These are phyloP conservation scores for Helichrysum umbraculigerum DNA, from an alignment of 129 eudicot species.

Conservation along the genomic window DNA sequence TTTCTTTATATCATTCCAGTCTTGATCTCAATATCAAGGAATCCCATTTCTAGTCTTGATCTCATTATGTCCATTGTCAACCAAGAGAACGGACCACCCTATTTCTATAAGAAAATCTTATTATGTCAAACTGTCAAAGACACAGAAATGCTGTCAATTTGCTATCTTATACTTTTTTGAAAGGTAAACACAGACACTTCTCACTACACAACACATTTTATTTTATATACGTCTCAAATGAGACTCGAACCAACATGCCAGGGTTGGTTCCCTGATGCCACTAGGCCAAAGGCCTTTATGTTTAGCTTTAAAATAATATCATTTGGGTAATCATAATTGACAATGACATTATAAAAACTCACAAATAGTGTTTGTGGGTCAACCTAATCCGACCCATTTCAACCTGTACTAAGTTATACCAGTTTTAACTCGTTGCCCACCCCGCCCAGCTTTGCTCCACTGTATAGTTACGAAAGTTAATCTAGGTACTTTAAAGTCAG, in stretches of 20 bases:
- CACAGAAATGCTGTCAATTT: no score
- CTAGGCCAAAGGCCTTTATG: neutral
- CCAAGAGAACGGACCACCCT: neutral
- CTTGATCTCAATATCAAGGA: neutral
- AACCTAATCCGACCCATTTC: neutral
- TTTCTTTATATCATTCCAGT: neutral
- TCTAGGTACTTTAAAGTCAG: neutral
- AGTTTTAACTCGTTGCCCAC: neutral
- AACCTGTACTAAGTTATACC: neutral
- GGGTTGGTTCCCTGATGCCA: no score
- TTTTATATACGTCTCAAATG: no score
- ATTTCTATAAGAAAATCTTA: neutral
- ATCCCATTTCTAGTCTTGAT: neutral
- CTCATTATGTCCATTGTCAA: neutral
- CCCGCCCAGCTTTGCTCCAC: neutral
- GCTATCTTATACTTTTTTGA: no score
- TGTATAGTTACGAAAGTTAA: neutral
- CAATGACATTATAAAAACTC: neutral
- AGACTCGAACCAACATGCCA: no score
- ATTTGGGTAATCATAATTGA: neutral
- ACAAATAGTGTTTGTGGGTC: neutral
- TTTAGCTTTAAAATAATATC: neutral
- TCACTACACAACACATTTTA: no score
- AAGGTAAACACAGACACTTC: no score
- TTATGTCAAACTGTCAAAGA: no score